A percentile compares a stretch with the other conserved stretches of the same genome.
Conservation (phyloP, 208 protist species). For the Acanthamoeba triangularis region DNA sequence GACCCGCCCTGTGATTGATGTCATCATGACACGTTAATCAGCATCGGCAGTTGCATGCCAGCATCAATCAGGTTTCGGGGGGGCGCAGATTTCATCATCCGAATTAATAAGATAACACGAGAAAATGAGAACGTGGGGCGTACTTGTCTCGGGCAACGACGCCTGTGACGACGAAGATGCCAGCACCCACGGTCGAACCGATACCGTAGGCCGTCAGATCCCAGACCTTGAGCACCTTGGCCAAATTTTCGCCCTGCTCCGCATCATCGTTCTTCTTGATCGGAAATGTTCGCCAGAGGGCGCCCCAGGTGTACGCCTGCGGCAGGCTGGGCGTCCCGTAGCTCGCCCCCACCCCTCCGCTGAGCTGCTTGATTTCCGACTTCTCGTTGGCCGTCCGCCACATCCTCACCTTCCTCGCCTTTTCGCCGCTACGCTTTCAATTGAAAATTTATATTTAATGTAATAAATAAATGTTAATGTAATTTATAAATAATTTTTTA, state of each 20-base stretch:
- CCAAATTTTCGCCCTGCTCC: neutral
- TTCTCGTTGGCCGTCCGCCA: constrained; percentile 37
- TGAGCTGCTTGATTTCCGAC: neutral
- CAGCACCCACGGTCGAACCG: constrained; percentile 67
- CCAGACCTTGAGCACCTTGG: constrained; percentile 25
- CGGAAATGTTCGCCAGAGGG: constrained; percentile 18
- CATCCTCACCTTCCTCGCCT: neutral
- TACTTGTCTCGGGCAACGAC: constrained; percentile 59
- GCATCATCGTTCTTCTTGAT: neutral
- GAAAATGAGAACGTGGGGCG: constrained; percentile 1
- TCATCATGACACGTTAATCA: neutral
- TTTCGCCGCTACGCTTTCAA: neutral
- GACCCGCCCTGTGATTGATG: constrained; percentile 41
- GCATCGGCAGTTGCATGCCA: too few species aligned
- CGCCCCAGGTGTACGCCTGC: neutral
- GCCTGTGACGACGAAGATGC: constrained; percentile 84
- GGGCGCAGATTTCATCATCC: neutral
- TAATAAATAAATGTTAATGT: too few species aligned
- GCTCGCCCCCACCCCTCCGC: neutral
- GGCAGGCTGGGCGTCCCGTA: neutral
- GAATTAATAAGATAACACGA: neutral
- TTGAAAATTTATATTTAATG: neutral
- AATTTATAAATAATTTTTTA: too few species aligned
- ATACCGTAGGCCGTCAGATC: constrained; percentile 67
- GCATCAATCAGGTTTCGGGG: too few species aligned